These are phyloP conservation scores for Hericium coralloides DNA, from an alignment of 768 basidiomycete genomes.

Conservation along the genomic window DNA sequence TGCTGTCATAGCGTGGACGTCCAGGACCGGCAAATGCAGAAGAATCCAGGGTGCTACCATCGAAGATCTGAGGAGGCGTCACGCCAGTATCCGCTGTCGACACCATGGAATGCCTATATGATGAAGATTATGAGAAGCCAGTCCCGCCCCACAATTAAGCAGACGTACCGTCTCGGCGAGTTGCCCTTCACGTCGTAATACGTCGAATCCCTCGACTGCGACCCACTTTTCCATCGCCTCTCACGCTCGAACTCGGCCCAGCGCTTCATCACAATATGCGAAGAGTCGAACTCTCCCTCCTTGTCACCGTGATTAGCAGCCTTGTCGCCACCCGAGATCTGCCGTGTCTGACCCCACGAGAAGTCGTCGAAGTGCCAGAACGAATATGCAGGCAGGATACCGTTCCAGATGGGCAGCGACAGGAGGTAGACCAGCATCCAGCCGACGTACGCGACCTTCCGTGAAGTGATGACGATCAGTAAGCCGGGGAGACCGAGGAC, in stretches of 20 bases:
- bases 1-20: constrained; percentile 61
- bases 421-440: constrained; percentile 96
- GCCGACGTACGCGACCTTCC: constrained; percentile 89
- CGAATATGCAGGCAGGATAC: constrained; percentile 89
- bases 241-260: constrained; percentile 99
- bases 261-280: constrained; percentile 96
- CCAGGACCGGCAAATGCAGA: constrained; percentile 29
- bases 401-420: constrained; percentile 96
- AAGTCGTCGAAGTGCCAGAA: constrained; percentile 99
- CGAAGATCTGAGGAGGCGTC: constrained; percentile 39
- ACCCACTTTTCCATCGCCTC: constrained; percentile 84
- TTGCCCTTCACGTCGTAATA: constrained; percentile 43
- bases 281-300: constrained; percentile 95
- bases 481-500: constrained; percentile 95
- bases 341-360: constrained; percentile 94
- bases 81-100: constrained; percentile 72
- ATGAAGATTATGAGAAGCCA: constrained; percentile 7
- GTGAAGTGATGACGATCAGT: constrained; percentile 91
- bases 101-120: constrained; percentile 61
- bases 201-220: constrained; percentile 71
- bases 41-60: constrained; percentile 57
- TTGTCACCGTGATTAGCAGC: constrained; percentile 73
- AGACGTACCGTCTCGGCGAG: constrained; percentile 51
- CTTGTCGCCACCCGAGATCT: constrained; percentile 46
- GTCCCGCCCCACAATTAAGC: constrained; percentile 1